These are phyloP conservation scores for Pythium sp. DNA, from an alignment of 352 stramenopile genomes.

Conservation along the genomic window DNA sequence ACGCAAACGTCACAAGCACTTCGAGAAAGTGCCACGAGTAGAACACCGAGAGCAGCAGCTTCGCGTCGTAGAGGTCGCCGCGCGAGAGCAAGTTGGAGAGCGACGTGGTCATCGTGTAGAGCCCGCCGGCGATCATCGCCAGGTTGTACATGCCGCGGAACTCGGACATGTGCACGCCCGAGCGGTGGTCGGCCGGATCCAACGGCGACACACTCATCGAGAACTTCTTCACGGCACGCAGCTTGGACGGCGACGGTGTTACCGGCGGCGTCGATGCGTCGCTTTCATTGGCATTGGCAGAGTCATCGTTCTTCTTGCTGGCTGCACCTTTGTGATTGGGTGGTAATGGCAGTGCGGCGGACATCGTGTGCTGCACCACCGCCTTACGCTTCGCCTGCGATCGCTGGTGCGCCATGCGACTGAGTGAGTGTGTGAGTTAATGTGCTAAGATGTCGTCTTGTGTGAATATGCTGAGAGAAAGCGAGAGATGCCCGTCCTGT, in stretches of 20 bases:
- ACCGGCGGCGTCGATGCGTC: neutral
- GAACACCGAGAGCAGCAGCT: slow-evolving; percentile 65
- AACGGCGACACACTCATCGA: slow-evolving; percentile 55
- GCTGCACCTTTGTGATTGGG: neutral
- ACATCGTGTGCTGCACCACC: slow-evolving; percentile 1
- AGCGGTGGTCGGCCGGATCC: slow-evolving; percentile 62
- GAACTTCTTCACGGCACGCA: slow-evolving; percentile 56
- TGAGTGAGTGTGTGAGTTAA: neutral
- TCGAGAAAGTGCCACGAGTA: slow-evolving; percentile 72
- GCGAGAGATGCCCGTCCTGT: neutral
- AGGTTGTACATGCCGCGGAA: slow-evolving; percentile 81
- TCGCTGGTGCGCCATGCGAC: neutral
- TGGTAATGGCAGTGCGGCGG: neutral
- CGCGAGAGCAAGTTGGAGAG: slow-evolving; percentile 50
- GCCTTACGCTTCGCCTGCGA: slow-evolving; percentile 12
- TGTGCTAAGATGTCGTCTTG: neutral
- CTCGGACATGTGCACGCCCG: slow-evolving; percentile 69
- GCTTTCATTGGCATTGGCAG: neutral
- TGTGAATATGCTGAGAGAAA: neutral
- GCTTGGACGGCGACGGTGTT: slow-evolving; percentile 1
- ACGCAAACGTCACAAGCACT: slow-evolving; percentile 63
- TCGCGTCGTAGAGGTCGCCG: slow-evolving; percentile 49
- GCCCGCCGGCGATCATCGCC: slow-evolving; percentile 50
- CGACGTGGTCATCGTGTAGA: slow-evolving; percentile 65
- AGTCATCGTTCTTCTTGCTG: neutral